Conservation (phyloP, 2,329 filamentous ascomycete genomes). For the Beauveria australis region DNA sequence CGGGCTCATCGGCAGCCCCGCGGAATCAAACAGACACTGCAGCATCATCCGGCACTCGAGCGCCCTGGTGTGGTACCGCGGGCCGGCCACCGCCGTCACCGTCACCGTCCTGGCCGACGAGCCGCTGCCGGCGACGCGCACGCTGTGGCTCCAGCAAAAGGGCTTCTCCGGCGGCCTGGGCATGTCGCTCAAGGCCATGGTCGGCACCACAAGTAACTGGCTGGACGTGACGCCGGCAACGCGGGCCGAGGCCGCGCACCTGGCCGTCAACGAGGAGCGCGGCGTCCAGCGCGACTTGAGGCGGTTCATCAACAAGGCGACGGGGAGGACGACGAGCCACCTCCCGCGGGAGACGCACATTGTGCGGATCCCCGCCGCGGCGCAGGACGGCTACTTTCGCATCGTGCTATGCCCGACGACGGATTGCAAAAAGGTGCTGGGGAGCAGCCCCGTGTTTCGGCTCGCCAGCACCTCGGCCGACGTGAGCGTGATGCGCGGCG, state of each 20-base stretch:
- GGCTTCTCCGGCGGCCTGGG: constrained; percentile 62
- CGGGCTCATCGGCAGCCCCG: constrained; percentile 54
- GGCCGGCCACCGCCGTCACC: constrained; percentile 53
- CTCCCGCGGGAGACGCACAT: constrained; percentile 54
- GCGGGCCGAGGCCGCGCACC: constrained; percentile 35
- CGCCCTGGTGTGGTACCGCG: constrained; percentile 57
- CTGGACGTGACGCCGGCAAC: constrained; percentile 57
- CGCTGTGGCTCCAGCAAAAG: constrained; percentile 60
- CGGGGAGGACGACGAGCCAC: constrained; percentile 38
- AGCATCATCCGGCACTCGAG: constrained; percentile 60
- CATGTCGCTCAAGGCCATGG: constrained; percentile 55
- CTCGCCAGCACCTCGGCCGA: constrained; percentile 58
- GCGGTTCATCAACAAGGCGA: constrained; percentile 51
- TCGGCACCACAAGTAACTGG: constrained; percentile 53
- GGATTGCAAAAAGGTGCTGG: constrained; percentile 45
- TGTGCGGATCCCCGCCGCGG: constrained; percentile 54
- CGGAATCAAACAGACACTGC: constrained; percentile 57
- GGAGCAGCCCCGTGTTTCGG: constrained; percentile 59
- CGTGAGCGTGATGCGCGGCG: constrained; percentile 53
- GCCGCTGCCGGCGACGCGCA: constrained; percentile 47
- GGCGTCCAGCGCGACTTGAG: constrained; percentile 60
- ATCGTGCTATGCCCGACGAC: constrained; percentile 51
- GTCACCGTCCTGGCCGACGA: constrained; percentile 56
- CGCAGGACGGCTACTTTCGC: constrained; percentile 60
- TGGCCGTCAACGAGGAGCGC: constrained; percentile 51